Evolutionary conservation across 768 basidiomycete species (phyloP).

Genomic region (Leucocoprinus sp.): DNA sequence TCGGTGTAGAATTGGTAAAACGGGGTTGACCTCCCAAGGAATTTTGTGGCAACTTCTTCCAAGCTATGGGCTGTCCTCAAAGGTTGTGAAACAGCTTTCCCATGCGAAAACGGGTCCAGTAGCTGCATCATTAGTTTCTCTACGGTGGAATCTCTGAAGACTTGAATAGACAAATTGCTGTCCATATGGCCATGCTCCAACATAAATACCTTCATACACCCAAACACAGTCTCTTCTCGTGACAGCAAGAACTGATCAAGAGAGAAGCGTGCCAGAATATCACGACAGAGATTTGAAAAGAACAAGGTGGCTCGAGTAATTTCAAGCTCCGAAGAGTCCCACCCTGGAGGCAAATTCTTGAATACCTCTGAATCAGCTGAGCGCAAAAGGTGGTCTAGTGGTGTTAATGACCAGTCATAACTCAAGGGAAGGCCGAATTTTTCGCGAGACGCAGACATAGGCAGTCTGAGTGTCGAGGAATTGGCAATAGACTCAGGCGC

Average conservation of each 20-base stretch:
- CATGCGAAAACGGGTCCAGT: constrained; percentile 44
- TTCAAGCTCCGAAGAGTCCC: constrained; percentile 77
- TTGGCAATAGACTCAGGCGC: constrained; percentile 48
- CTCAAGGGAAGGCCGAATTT: constrained; percentile 38
- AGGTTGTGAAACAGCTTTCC: background rate
- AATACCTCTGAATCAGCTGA: constrained; percentile 70
- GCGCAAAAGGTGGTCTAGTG: constrained; percentile 72
- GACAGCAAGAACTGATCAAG: constrained; percentile 35
- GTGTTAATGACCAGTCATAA: constrained; percentile 59
- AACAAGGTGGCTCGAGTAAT: constrained; percentile 62
- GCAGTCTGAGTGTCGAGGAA: constrained; percentile 47
- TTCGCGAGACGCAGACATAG: constrained; percentile 19
- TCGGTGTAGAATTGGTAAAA: constrained; percentile 96
- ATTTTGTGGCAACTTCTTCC: constrained; percentile 46
- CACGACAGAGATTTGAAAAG: constrained; percentile 43
- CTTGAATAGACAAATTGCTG: constrained; percentile 46
- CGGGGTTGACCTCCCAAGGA: constrained; percentile 61
- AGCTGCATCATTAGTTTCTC: constrained; percentile 50
- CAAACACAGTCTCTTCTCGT: constrained; percentile 56
- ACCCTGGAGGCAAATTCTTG: constrained; percentile 52
- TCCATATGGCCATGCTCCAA: constrained; percentile 76
- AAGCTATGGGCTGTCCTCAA: constrained; percentile 24
- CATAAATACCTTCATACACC: constrained; percentile 93
- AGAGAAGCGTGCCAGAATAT: constrained; percentile 34
- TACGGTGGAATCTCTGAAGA: constrained; percentile 74